Conservation (phyloP, 176 grass and related monocot genomes). For the Carex cristatella region DNA sequence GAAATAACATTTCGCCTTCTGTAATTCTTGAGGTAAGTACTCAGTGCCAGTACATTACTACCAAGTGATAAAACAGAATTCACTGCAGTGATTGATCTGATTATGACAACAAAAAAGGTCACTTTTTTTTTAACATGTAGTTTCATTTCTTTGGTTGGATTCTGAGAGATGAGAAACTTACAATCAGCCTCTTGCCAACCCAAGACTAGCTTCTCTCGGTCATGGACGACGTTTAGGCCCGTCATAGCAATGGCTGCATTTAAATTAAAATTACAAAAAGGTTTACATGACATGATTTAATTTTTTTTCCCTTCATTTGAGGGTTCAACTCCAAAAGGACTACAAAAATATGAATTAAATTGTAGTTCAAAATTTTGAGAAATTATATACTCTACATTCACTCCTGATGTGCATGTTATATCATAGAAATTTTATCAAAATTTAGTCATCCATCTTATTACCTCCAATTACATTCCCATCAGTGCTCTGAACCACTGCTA, state of each 20-base stretch:
- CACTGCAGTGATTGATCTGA: background rate
- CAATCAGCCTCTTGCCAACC: constrained; percentile 61
- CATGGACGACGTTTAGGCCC: constrained; percentile 52
- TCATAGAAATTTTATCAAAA: background rate
- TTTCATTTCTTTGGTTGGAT: background rate
- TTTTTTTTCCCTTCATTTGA: background rate
- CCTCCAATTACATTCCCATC: constrained; percentile 55
- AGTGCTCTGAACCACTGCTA: constrained; percentile 32
- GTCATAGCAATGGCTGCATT: constrained; percentile 72
- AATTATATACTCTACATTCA: background rate
- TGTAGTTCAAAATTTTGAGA: background rate
- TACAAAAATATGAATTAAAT: background rate
- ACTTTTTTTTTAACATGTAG: background rate
- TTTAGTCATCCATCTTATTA: background rate
- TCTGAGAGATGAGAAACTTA: background rate
- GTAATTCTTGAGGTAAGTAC: background rate
- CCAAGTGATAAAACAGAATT: background rate
- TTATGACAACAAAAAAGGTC: background rate
- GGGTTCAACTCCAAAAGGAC: background rate
- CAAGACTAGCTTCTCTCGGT: constrained; percentile 43
- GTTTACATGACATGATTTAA: background rate
- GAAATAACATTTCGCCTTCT: background rate
- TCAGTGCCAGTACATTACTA: background rate
- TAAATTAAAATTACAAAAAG: background rate
- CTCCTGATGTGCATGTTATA: background rate